These are phyloP conservation scores for Fusarium siculi DNA, from an alignment of 2,329 filamentous ascomycete genomes.

Conservation along the genomic window DNA sequence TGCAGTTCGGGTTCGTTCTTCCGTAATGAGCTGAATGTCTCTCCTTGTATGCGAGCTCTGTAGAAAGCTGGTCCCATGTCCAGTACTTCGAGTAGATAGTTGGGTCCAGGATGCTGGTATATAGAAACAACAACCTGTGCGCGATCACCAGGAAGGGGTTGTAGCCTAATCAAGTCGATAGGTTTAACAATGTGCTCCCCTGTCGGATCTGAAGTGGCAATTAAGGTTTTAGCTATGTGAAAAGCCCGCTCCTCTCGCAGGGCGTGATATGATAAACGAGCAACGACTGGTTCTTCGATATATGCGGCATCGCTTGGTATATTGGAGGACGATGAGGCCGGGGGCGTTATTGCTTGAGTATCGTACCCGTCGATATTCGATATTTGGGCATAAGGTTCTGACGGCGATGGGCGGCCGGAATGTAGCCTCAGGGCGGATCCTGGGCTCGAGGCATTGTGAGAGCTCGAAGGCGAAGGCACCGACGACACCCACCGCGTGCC, in stretches of 20 bases:
- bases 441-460: constrained; percentile 57
- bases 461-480: constrained; percentile 59
- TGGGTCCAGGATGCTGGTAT: constrained; percentile 80
- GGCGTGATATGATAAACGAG: constrained; percentile 83
- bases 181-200: constrained; percentile 82
- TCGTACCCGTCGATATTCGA: constrained; percentile 53
- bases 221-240: constrained; percentile 80
- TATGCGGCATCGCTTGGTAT: constrained; percentile 60
- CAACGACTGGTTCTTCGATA: constrained; percentile 76
- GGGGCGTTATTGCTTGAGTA: constrained; percentile 49
- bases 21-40: constrained; percentile 58
- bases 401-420: constrained; percentile 56
- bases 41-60: constrained; percentile 62
- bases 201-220: constrained; percentile 75
- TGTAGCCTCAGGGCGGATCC: constrained; percentile 55
- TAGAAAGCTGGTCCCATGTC: constrained; percentile 83
- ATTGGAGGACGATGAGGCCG: constrained; percentile 48
- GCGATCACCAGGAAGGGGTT: constrained; percentile 74
- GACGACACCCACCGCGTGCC: constrained; percentile 69
- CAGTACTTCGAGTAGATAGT: constrained; percentile 76
- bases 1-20: constrained; percentile 60
- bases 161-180: constrained; percentile 80
- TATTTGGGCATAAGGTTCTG: constrained; percentile 52
- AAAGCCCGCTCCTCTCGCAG: constrained; percentile 88
- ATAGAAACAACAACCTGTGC: constrained; percentile 81